These are phyloP conservation scores for Dittrichia graveolens DNA, from an alignment of 129 eudicot species.

Conservation along the genomic window DNA sequence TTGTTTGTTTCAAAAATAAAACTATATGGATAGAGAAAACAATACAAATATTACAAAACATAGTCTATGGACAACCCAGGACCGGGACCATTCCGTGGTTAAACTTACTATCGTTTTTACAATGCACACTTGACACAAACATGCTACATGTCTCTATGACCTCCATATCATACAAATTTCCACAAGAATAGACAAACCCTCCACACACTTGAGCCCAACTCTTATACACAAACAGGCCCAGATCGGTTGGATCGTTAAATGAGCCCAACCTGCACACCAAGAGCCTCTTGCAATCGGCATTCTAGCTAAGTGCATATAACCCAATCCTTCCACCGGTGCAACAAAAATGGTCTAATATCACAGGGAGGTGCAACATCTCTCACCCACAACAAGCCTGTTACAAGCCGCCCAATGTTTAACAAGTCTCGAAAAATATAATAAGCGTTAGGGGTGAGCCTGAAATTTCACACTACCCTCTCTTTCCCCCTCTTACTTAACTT, in stretches of 20 bases:
- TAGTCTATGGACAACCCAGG: no score
- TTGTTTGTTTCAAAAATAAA: no score
- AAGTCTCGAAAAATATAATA: conserved; percentile 1
- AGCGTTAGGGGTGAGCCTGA: neutral
- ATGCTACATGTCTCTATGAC: conserved; percentile 1
- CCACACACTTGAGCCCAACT: neutral
- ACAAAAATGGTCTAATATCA: conserved; percentile 12
- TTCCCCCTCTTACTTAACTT: conserved; percentile 40
- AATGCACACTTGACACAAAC: neutral
- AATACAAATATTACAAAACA: no score
- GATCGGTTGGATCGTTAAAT: conserved; percentile 2
- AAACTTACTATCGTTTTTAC: no score
- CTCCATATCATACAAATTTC: conserved; percentile 10
- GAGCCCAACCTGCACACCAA: conserved; percentile 21
- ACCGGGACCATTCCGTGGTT: no score
- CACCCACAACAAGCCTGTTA: neutral
- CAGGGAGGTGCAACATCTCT: neutral
- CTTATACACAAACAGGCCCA: conserved; percentile 25
- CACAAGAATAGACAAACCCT: conserved; percentile 17
- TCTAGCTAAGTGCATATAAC: neutral
- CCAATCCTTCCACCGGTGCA: conserved; percentile 15
- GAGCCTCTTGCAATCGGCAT: neutral
- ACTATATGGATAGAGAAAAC: no score
- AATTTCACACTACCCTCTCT: conserved; percentile 38
- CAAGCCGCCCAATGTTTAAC: conserved; percentile 16